Evolutionary conservation across 495 filamentous ascomycete genomes (phyloP).

Genomic region (Hypoxylon perforatum): DNA sequence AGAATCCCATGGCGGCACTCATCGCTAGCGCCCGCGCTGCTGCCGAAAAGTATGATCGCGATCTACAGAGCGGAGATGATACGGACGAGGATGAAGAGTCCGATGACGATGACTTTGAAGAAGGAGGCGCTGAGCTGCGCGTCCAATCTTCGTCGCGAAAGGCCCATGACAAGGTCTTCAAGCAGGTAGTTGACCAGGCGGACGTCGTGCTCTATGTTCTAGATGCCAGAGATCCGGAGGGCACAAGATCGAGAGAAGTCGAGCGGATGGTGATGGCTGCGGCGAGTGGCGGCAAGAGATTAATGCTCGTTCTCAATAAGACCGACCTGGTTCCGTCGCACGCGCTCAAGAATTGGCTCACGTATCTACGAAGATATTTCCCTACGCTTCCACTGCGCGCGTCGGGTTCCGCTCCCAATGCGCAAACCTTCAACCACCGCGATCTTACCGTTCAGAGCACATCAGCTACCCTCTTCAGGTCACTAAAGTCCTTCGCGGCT

Average conservation of each 20-base stretch:
- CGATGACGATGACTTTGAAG: conserved; percentile 63
- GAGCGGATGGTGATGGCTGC: conserved; percentile 90
- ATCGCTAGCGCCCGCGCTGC: conserved; percentile 90
- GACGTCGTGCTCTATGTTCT: conserved; percentile 96
- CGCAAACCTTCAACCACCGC: conserved; percentile 92
- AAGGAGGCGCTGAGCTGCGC: conserved; percentile 58
- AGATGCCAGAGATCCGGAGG: conserved; percentile 91
- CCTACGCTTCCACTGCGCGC: conserved; percentile 92
- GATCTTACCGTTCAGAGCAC: conserved; percentile 88
- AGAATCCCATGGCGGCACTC: conserved; percentile 91
- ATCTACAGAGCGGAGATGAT: conserved; percentile 66
- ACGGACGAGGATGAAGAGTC: conserved; percentile 71
- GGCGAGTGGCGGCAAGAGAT: conserved; percentile 81
- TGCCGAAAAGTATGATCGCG: conserved; percentile 80
- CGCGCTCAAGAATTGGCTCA: conserved; percentile 85
- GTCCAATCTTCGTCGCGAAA: conserved; percentile 70
- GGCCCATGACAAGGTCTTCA: conserved; percentile 95
- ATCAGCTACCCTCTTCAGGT: conserved; percentile 85
- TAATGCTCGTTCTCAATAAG: conserved; percentile 97
- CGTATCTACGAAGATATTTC: conserved; percentile 88
- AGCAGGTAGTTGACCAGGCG: conserved; percentile 87
- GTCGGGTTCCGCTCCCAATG: conserved; percentile 82
- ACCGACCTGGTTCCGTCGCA: conserved; percentile 88
- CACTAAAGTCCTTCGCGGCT: conserved; percentile 90
- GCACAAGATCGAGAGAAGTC: conserved; percentile 88